These are phyloP conservation scores for Karstenula rhodostoma DNA, from an alignment of 2,329 filamentous ascomycete genomes.

Conservation along the genomic window DNA sequence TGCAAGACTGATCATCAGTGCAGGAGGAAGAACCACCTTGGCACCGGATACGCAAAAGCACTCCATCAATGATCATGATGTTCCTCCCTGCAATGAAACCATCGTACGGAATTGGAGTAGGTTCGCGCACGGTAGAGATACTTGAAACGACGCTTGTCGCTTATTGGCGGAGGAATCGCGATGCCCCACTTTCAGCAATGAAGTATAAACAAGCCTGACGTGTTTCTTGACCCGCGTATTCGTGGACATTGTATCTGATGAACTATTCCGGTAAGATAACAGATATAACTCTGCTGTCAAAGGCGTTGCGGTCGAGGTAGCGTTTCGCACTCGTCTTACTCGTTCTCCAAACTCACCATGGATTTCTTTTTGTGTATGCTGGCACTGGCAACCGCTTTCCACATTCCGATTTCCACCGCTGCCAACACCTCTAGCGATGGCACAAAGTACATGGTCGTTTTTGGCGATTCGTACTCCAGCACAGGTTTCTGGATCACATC, in stretches of 20 bases:
- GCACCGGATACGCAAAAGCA: background rate
- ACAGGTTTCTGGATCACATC: conserved; percentile 28
- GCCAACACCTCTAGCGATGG: background rate
- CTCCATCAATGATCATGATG: background rate
- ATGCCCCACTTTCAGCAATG: conserved; percentile 7
- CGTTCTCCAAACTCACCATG: background rate
- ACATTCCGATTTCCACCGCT: background rate
- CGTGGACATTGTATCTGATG: background rate
- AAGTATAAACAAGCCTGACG: conserved; percentile 4
- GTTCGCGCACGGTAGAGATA: background rate
- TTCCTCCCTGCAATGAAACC: background rate
- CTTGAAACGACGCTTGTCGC: background rate
- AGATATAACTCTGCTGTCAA: background rate
- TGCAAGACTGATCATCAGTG: too few species aligned
- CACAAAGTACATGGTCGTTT: conserved; percentile 17
- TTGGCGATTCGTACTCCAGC: conserved; percentile 32
- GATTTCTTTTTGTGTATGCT: background rate
- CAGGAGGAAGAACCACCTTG: background rate
- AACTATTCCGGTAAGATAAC: background rate
- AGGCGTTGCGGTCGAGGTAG: background rate
- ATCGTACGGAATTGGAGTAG: background rate
- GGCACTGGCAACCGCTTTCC: background rate
- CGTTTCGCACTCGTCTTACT: background rate
- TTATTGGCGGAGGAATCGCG: conserved; percentile 4
- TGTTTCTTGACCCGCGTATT: background rate